Conservation (phyloP, 768 basidiomycete genomes). For the Lactarius indigo region DNA sequence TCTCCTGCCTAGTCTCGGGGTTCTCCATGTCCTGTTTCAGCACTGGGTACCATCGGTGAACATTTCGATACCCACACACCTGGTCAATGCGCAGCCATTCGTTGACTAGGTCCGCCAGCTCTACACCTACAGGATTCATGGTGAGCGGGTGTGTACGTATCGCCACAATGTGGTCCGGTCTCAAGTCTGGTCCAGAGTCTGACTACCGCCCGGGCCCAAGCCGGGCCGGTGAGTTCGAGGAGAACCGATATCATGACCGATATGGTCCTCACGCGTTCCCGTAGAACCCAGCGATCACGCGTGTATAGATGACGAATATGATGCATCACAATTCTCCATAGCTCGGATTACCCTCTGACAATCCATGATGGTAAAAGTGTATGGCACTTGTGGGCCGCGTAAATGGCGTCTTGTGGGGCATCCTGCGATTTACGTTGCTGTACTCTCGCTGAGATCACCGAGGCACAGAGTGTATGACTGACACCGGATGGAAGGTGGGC, state of each 20-base stretch:
- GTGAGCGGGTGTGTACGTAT: not conserved
- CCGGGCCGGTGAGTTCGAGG: not conserved
- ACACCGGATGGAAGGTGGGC: not conserved
- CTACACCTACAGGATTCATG: conserved; percentile 6
- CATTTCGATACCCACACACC: conserved; percentile 29
- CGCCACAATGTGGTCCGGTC: not conserved
- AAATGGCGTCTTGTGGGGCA: too few species aligned
- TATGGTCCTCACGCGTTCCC: too few species aligned
- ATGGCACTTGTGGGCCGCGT: too few species aligned
- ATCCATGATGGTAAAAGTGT: too few species aligned
- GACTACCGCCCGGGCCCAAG: not conserved
- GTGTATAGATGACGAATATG: too few species aligned
- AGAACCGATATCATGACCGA: too few species aligned
- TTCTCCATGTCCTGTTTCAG: conserved; percentile 38
- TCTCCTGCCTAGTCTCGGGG: conserved; percentile 45
- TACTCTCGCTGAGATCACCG: too few species aligned
- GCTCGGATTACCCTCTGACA: too few species aligned
- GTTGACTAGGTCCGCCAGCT: conserved; percentile 42
- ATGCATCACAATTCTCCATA: too few species aligned
- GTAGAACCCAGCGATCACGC: too few species aligned
- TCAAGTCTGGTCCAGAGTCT: not conserved
- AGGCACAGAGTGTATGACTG: too few species aligned
- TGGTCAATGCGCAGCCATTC: conserved; percentile 51
- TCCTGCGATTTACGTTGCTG: too few species aligned
- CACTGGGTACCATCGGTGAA: not conserved